Conservation (phyloP, 805 yeast genomes). For the Candida vaughaniae region DNA sequence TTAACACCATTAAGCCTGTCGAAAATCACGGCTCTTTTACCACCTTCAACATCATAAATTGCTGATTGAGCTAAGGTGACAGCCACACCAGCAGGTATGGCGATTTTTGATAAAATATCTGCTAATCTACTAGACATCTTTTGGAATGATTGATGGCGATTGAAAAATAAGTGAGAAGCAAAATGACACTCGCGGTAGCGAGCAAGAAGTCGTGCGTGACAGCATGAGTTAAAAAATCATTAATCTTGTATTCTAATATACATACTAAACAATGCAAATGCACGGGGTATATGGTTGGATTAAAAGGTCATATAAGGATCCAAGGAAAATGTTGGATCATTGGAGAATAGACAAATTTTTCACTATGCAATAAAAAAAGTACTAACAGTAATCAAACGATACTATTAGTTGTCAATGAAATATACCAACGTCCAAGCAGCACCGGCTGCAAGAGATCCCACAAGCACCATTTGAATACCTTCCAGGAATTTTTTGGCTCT, state of each 20-base stretch:
- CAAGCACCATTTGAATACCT: conserved; percentile 89
- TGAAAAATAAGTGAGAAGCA: neutral
- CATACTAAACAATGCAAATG: conserved; percentile 1
- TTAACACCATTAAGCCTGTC: conserved; percentile 90
- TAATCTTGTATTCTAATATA: conserved; percentile 2
- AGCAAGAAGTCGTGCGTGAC: too few species aligned
- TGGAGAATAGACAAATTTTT: too few species aligned
- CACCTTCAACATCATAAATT: conserved; percentile 93
- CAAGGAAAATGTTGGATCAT: too few species aligned
- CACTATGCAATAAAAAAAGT: neutral
- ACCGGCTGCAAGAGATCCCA: conserved; percentile 97
- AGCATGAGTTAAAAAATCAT: too few species aligned
- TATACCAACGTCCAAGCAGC: conserved; percentile 93
- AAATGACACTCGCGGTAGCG: too few species aligned
- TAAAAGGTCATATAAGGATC: too few species aligned
- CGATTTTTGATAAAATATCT: conserved; percentile 45
- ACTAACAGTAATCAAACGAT: too few species aligned
- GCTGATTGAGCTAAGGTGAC: conserved; percentile 75
- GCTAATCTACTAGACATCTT: conserved; percentile 38
- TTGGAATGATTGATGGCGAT: conserved; percentile 2
- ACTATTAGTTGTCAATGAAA: conserved; percentile 54
- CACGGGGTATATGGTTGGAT: neutral
- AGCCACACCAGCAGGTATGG: conserved; percentile 70
- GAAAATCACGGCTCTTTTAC: conserved; percentile 91
- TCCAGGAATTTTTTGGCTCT: conserved; percentile 59